Evolutionary conservation across 202 grass and related monocot genomes (phyloP).

Genomic region (Tripidium arundinaceum): DNA sequence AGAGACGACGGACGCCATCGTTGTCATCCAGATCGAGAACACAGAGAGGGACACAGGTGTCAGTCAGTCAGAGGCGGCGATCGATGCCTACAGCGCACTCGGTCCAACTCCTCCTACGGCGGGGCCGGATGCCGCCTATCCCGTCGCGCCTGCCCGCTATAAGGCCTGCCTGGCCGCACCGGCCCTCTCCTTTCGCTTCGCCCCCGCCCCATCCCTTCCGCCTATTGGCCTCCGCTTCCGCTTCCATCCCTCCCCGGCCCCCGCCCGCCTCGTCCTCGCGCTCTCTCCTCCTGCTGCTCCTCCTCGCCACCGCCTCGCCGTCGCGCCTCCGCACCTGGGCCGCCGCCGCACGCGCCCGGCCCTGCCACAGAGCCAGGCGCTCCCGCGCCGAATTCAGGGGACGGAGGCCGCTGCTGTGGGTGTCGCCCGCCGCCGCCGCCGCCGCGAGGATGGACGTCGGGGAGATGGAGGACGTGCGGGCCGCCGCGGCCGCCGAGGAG

Average conservation of each 20-base stretch:
- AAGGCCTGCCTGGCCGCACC: conserved; percentile 2
- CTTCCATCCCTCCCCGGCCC: not conserved
- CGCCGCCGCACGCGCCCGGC: too few species aligned
- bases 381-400: not conserved
- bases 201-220: not conserved
- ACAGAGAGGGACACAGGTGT: not conserved
- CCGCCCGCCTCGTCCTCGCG: not conserved
- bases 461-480: conserved; percentile 45
- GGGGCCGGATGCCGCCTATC: not conserved
- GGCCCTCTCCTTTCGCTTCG: not conserved
- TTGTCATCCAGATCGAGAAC: not conserved
- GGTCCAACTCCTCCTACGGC: too few species aligned
- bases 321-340: too few species aligned
- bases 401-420: not conserved
- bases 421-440: not conserved
- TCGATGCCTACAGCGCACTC: not conserved
- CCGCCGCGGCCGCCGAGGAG: conserved; percentile 54
- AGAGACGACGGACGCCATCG: not conserved
- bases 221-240: conserved; percentile 1
- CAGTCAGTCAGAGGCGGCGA: not conserved
- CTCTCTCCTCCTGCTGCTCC: not conserved
- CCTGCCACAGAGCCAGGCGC: not conserved
- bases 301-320: too few species aligned
- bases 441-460: conserved; percentile 5
- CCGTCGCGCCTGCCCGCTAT: not conserved